Evolutionary conservation across 2,329 filamentous ascomycete genomes (phyloP).

Genomic region (Boeremia lycopersici): DNA sequence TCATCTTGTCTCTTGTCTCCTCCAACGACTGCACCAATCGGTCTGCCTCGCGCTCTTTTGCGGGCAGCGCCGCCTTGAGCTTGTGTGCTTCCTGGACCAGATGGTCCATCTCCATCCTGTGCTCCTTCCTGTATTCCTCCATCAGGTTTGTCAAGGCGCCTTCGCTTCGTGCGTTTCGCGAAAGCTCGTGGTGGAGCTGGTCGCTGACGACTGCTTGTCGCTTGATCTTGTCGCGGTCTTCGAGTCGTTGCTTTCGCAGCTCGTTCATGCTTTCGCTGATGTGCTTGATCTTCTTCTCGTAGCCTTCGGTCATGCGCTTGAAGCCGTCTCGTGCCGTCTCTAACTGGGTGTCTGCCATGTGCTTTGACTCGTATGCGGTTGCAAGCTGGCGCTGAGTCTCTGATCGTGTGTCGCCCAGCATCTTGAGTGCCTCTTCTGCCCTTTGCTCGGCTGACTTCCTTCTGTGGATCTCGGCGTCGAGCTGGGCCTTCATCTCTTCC

Average conservation of each 20-base stretch:
- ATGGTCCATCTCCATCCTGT: conserved; percentile 64
- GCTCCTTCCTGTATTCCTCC: conserved; percentile 67
- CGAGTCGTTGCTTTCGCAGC: conserved; percentile 35
- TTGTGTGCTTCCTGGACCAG: conserved; percentile 64
- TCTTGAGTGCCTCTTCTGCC: conserved; percentile 65
- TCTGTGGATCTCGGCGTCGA: conserved; percentile 69
- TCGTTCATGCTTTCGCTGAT: conserved; percentile 56
- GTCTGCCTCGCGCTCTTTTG: conserved; percentile 67
- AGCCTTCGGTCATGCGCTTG: conserved; percentile 66
- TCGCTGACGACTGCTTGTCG: conserved; percentile 72
- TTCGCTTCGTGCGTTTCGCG: conserved; percentile 65
- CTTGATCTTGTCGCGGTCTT: conserved; percentile 44
- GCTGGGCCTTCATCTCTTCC: conserved; percentile 67
- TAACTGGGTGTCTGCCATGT: conserved; percentile 65
- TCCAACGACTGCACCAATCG: conserved; percentile 63
- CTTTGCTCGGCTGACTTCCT: conserved; percentile 64
- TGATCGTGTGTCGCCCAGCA: conserved; percentile 66
- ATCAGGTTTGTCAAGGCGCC: conserved; percentile 65
- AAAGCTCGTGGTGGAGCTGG: conserved; percentile 73
- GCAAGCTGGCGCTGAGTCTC: conserved; percentile 69
- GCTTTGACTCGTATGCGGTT: conserved; percentile 54
- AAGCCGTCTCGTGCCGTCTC: conserved; percentile 73
- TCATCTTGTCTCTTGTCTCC: conserved; percentile 69
- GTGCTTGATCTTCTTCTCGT: conserved; percentile 54
- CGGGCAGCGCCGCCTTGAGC: conserved; percentile 61